Evolutionary conservation across 345 rosid species (phyloP), one percentile per base, ranked within the genome.

Genomic region (Dimocarpus longan): DNA sequence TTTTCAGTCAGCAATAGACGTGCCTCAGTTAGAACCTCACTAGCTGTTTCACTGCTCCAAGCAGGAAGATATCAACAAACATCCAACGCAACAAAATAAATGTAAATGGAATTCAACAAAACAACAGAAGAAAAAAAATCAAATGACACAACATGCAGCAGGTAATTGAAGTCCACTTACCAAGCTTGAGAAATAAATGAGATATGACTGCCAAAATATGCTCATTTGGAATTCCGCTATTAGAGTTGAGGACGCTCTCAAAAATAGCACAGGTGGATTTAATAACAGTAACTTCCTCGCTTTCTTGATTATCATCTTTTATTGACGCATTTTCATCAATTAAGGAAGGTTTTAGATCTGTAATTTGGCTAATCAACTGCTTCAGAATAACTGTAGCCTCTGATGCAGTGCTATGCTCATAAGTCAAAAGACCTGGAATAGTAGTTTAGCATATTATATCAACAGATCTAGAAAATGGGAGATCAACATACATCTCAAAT

Each of bases 381-480:
- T 84, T 95, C 70, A 93, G 42, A 79, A 87, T 82, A 78, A 65
- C 56, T 62, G 93, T 86, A 79, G 92, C 91, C 75, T 85, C 87
- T 40, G 91, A 87, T 83, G 99, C 91, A 78, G 77, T 70, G 24
- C 80, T 80, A 52, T 85, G 85, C 80, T 80, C 86, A 46, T 81
- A 89, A 81, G 80, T 85, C 83, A 93, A 81, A 86, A 92, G 91
- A 81, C 95, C 99, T 95, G 79, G 42, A 81, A 22, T 76, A 85
- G 37, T 66, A 77, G 50, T 66, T 57, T 68, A 48, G 63, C 15
- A 39, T 7, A 26, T 39, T 77, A 54, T 3, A 67, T 60, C 68
- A 79, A 76, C 65, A 16, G 57, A 48, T 12, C 32, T 39, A 40
- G 42, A 8, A 44, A 59, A 37, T 64, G 21, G 68, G 50, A 50